Evolutionary conservation across 352 stramenopile species (phyloP), one percentile per base, ranked within the genome.

Genomic region (Salisapilia sapeloensis): DNA sequence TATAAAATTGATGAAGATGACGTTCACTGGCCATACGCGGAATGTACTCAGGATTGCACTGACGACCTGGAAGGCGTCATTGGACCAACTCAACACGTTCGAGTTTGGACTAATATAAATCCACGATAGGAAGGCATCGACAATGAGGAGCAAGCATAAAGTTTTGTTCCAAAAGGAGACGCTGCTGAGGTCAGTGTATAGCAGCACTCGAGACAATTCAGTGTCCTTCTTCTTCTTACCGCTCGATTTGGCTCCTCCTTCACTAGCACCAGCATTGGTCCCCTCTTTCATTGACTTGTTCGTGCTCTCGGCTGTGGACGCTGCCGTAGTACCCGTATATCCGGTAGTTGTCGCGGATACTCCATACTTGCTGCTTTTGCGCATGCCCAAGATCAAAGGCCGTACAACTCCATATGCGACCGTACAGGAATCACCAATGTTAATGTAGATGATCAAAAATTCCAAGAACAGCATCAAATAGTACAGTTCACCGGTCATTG

Each of bases 1-100:
- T 0, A 35, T 2, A 2, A 31, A 25, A 19, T 53, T 40, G 12
- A 53, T 53, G 6, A 53, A 12, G 0, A 53, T 35, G 18, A 53
- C 7, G 8, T 48, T 40, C 17, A 48, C 10, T 4, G 40, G 25
- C 45, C 45, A 53, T n/a, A 53, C 35, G 15, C 45, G 45, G 28
- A 53, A 53, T 20, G 38, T 53, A 23, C 35, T 48, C 5, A 53
- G 25, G 35, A 42, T 48, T 12, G 45, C 45, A n/a, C 39, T 53
- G 15, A 15, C 34, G 25, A 53, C 29, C 28, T 44, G 39, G 33
- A 18, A 53, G 6, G 30, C 7, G 24, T 17, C 48, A 10, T 23
- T 44, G 21, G 34, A 23, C 45, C 45, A 53, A 1, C 39, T 40
- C 16, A 53, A 53, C 18, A 48, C 39, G 7, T 37, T 42, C 14